Conservation (phyloP, 345 rosid species). For the Eucalyptus coolabah region DNA sequence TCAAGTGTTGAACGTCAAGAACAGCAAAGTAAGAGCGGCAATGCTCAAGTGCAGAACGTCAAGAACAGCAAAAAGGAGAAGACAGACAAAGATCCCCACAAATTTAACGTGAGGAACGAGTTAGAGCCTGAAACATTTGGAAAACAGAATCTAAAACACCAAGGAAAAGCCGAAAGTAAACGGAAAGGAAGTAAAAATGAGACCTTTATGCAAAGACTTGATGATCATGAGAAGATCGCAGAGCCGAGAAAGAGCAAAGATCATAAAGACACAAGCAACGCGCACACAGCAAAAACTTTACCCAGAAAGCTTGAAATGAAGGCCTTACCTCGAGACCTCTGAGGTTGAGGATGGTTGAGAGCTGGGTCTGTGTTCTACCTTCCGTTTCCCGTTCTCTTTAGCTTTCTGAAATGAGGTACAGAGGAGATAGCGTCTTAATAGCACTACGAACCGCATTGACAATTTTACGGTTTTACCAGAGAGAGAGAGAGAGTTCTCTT, state of each 20-base stretch:
- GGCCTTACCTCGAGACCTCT: neutral
- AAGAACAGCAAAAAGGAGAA: neutral
- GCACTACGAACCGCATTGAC: neutral
- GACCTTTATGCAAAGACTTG: neutral
- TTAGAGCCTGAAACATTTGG: neutral
- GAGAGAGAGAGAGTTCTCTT: neutral
- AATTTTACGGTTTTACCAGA: neutral
- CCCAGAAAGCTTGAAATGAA: neutral
- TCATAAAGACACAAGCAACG: neutral
- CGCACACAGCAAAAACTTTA: neutral
- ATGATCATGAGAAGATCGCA: neutral
- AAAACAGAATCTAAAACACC: neutral
- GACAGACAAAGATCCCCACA: too few relatives aligned
- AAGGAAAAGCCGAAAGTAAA: neutral
- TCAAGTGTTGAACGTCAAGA: too few relatives aligned
- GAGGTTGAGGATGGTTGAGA: neutral
- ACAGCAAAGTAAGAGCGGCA: neutral
- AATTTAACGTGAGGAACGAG: neutral
- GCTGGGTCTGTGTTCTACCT: neutral
- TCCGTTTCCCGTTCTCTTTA: neutral
- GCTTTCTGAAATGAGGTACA: neutral
- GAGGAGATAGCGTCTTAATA: too few relatives aligned
- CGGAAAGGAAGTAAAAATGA: neutral
- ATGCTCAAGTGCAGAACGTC: too few relatives aligned
- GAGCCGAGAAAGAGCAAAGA: neutral